phyloP scores from a whole-genome alignment of 768 basidiomycete species.

The Hypholoma sublateritium region DNA sequence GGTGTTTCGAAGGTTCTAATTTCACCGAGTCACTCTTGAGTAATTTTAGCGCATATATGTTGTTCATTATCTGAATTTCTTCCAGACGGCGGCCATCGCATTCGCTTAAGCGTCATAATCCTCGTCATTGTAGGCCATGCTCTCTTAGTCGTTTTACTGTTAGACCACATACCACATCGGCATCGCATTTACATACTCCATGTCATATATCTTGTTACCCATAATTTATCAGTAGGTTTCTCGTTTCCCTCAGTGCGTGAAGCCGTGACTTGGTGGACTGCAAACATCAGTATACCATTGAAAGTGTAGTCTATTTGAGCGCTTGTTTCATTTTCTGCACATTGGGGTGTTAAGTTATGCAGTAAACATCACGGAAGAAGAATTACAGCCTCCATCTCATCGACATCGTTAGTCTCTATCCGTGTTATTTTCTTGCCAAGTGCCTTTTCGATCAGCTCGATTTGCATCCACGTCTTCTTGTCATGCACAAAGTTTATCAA shows the following conservation, averaged over 20 bases:
- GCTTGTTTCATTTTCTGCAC: too few relatives aligned
- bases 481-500: conserved; percentile 98
- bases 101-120: conserved; percentile 74
- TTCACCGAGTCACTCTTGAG: conserved; percentile 87
- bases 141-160: too few relatives aligned
- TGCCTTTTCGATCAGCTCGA: conserved; percentile 84
- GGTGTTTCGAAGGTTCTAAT: conserved; percentile 75
- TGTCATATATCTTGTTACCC: too few relatives aligned
- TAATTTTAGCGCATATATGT: conserved; percentile 15
- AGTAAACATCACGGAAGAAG: too few relatives aligned
- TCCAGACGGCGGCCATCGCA: conserved; percentile 79
- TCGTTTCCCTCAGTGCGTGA: too few relatives aligned
- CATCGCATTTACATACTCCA: too few relatives aligned
- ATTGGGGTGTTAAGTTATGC: too few relatives aligned
- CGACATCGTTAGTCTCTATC: conserved; percentile 87
- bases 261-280: too few relatives aligned
- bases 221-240: too few relatives aligned
- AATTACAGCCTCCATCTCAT: conserved; percentile 92
- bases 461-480: conserved; percentile 81
- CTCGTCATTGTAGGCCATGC: background rate
- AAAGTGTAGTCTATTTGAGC: too few relatives aligned
- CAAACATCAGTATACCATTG: too few relatives aligned
- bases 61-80: conserved; percentile 13
- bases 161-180: too few relatives aligned
- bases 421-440: conserved; percentile 78